phyloP scores from a whole-genome alignment of 441 rosid species.

The Gossypium trilobum region DNA sequence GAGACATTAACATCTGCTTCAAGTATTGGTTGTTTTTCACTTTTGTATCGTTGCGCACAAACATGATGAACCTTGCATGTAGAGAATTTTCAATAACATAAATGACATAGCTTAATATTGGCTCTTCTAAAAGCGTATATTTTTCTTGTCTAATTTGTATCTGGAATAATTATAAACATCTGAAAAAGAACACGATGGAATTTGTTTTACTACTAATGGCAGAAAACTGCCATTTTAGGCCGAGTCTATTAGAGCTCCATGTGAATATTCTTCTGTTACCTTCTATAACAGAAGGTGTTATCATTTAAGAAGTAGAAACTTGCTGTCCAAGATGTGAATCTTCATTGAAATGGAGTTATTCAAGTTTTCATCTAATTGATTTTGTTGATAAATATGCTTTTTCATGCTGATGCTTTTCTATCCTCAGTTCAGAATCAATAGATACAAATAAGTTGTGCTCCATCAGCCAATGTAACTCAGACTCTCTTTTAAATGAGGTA shows the following conservation, averaged over 20 bases:
- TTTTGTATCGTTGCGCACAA: neutral
- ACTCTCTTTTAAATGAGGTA: constrained; percentile 92
- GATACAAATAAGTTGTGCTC: constrained; percentile 88
- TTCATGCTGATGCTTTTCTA: constrained; percentile 24
- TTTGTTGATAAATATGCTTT: constrained; percentile 15
- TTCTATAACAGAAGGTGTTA: neutral
- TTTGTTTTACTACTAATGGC: neutral
- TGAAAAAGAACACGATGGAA: neutral
- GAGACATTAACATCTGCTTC: neutral
- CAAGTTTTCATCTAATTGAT: constrained; percentile 7
- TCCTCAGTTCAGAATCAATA: constrained; percentile 80
- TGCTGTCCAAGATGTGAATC: constrained; percentile 8
- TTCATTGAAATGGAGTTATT: constrained; percentile 3
- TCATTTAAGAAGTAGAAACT: neutral
- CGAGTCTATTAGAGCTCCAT: neutral
- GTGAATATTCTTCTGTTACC: neutral
- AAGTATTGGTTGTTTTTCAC: neutral
- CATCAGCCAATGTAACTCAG: constrained; percentile 82
- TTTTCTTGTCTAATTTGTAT: neutral
- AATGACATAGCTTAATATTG: neutral
- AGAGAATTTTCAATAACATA: neutral
- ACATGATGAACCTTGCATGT: neutral
- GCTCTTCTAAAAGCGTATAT: neutral
- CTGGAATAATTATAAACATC: neutral
- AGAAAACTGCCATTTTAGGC: neutral